Evolutionary conservation across 2,329 filamentous ascomycete species (phyloP).

Genomic region (Epichloe gansuensis): DNA sequence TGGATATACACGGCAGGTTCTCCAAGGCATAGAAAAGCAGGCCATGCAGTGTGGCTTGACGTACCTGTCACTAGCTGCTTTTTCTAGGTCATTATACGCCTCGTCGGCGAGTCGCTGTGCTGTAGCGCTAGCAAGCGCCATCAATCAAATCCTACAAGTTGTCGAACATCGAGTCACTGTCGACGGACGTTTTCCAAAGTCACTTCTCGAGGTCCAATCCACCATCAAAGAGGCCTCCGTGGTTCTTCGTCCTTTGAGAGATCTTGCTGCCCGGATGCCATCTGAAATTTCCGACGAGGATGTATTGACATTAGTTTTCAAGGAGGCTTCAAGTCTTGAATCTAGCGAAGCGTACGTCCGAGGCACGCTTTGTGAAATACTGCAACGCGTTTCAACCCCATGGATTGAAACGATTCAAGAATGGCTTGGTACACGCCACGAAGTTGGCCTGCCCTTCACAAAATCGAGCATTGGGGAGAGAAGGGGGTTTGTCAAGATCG

Average conservation of each 20-base stretch:
- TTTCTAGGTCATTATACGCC: slow-evolving; percentile 33
- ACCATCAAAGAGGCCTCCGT: slow-evolving; percentile 32
- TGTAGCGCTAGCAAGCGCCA: slow-evolving; percentile 38
- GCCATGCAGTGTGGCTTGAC: slow-evolving; percentile 36
- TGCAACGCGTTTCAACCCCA: slow-evolving; percentile 48
- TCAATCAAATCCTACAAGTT: slow-evolving; percentile 34
- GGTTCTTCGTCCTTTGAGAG: slow-evolving; percentile 39
- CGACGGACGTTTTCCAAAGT: slow-evolving; percentile 28
- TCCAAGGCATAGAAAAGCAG: slow-evolving; percentile 32
- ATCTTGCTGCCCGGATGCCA: slow-evolving; percentile 35
- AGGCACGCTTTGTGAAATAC: slow-evolving; percentile 52
- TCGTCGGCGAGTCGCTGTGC: slow-evolving; percentile 30
- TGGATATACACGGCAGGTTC: slow-evolving; percentile 39
- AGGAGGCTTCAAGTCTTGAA: slow-evolving; percentile 49
- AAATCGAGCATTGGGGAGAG: slow-evolving; percentile 30
- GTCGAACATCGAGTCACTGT: slow-evolving; percentile 36
- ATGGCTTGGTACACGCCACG: slow-evolving; percentile 59
- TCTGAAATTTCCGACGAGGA: slow-evolving; percentile 41
- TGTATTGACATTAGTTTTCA: slow-evolving; percentile 48
- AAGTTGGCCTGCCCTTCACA: slow-evolving; percentile 40
- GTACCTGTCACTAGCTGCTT: slow-evolving; percentile 31
- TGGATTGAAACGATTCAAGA: slow-evolving; percentile 56
- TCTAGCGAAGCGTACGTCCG: slow-evolving; percentile 49
- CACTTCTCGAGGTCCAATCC: slow-evolving; percentile 40
- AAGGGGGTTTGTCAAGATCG: slow-evolving; percentile 50